These are phyloP conservation scores for Stylonectria norvegica DNA, from an alignment of 2,329 filamentous ascomycete species.

Conservation along the genomic window DNA sequence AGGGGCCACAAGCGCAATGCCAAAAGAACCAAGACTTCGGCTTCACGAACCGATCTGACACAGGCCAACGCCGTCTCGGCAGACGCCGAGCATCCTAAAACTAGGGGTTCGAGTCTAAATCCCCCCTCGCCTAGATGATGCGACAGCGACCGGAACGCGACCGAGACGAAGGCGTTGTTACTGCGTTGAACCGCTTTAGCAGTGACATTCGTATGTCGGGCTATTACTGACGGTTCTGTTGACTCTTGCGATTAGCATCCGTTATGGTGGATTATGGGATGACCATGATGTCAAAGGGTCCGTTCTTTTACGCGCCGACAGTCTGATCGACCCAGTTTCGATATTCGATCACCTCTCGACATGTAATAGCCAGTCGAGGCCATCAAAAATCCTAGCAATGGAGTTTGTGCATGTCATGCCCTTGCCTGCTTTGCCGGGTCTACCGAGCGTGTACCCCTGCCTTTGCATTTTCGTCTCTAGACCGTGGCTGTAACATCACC, in stretches of 20 bases:
- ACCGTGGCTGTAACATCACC: constrained; percentile 10
- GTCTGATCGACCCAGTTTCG: no score
- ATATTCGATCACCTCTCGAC: no score
- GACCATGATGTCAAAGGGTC: background rate
- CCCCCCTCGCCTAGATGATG: background rate
- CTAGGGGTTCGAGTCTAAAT: background rate
- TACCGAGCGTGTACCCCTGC: constrained; percentile 4
- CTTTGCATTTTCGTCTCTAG: constrained; percentile 1
- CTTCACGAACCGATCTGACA: constrained; percentile 22
- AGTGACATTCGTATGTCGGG: constrained; percentile 6
- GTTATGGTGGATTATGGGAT: background rate
- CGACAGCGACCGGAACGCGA: constrained; percentile 3
- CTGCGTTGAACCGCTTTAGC: background rate
- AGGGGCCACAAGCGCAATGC: background rate
- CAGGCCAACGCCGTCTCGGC: constrained; percentile 10
- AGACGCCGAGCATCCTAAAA: background rate
- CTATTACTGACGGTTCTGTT: constrained; percentile 2
- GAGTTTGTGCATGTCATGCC: no score
- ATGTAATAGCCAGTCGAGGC: no score
- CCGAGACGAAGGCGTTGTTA: constrained; percentile 4
- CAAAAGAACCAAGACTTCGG: constrained; percentile 8
- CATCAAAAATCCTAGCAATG: no score
- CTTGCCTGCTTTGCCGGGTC: no score
- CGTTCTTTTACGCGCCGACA: background rate
- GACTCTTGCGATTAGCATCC: constrained; percentile 8